Percentiles rank a stretch among this genome's conserved stretches.
phyloP scores from a whole-genome alignment of 768 basidiomycete species.

The Collybia mongolica region DNA sequence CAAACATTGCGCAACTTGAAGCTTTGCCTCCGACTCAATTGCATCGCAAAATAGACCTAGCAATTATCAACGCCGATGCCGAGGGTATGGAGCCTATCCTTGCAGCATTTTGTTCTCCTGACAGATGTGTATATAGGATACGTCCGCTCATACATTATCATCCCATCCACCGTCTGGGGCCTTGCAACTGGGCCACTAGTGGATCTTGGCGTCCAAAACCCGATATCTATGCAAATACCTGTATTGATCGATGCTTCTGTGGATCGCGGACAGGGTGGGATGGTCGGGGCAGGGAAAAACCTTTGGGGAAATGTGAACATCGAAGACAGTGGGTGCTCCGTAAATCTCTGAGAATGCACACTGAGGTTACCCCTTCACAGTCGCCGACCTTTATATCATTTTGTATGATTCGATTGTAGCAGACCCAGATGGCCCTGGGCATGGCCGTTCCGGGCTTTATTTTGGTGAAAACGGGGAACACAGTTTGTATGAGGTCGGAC shows the following conservation, averaged over 20 bases:
- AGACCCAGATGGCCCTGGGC: slow-evolving; percentile 23
- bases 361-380: slow-evolving; percentile 20
- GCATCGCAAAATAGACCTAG: slow-evolving; percentile 35
- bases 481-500: slow-evolving; percentile 29
- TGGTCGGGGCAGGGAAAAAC: slow-evolving; percentile 53
- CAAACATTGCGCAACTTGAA: slow-evolving; percentile 27
- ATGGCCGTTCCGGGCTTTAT: slow-evolving; percentile 45
- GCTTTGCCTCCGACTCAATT: slow-evolving; percentile 24
- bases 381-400: slow-evolving; percentile 41
- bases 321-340: slow-evolving; percentile 36
- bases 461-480: slow-evolving; percentile 51
- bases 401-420: slow-evolving; percentile 36
- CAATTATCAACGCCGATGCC: slow-evolving; percentile 16
- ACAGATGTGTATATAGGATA: slow-evolving; percentile 33
- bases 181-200: slow-evolving; percentile 44
- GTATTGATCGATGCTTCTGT: slow-evolving; percentile 36
- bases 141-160: slow-evolving; percentile 49
- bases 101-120: neutral
- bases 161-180: slow-evolving; percentile 56
- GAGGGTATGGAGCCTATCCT: slow-evolving; percentile 7
- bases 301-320: slow-evolving; percentile 57
- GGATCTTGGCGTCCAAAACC: slow-evolving; percentile 48
- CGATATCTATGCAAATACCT: slow-evolving; percentile 51
- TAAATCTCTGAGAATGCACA: neutral
- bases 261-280: slow-evolving; percentile 43